Evolutionary conservation across 768 basidiomycete species (phyloP), one percentile per base, ranked within the genome.

Genomic region (Sporobolomyces phaffii): DNA sequence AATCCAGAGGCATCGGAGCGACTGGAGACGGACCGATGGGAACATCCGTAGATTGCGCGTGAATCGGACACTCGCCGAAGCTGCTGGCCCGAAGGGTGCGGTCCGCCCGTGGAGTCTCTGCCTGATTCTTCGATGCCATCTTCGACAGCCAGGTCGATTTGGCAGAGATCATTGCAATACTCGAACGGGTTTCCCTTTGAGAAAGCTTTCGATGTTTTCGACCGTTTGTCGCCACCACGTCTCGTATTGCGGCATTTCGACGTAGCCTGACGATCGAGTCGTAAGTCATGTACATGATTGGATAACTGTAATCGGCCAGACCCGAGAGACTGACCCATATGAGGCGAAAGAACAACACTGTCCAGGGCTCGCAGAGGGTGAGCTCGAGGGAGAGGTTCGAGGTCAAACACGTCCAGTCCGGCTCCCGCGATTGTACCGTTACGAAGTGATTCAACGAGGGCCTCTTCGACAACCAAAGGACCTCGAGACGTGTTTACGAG

Each of bases 401-500:
- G 73, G 50, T 86, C 85, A 73, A 82, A 87, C 1, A 87, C 86
- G 75, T 87, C 86, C 59, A 87, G 74, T 0, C 84, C 86, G 0
- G 83, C 86, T 0, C 84, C 86, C 4, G 81, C 80, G 40, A 87
- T 85, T 48, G 67, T 77, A 44, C 79, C 80, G 38, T 80, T 73
- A 62, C 79, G 75, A 64, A 87, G 73, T 3, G 78, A 80, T 6
- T 83, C 76, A 13, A 87, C 64, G 38, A 88, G 73, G 0, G 82
- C 86, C 0, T 56, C 68, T 70, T 87, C 86, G 60, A 87, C 83
- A 7, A 88, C 81, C 24, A 88, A 74, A 3, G 85, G 85, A 0
- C 87, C 87, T 60, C 86, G 77, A 3, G 84, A 84, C 1, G 86
- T 86, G 73, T 87, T 89, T 73, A 87, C 81, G 60, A 87, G 78